Base-by-base conservation (phyloP, 1,139 yeast genomes). In the Saccharomyces hybrid region DNA sequence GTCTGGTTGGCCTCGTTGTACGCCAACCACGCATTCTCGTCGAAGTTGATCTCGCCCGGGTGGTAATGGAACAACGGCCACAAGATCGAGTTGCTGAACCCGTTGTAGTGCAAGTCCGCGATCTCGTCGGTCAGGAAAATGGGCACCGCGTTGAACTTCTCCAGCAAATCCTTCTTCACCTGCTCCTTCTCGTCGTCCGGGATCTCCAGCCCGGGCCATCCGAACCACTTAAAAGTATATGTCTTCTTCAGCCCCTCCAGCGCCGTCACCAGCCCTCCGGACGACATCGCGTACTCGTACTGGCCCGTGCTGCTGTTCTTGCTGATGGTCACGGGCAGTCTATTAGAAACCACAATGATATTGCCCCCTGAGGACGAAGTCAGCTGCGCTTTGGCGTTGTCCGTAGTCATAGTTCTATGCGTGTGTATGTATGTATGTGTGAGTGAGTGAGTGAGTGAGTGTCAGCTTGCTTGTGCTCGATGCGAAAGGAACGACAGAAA, bases 41-140 rank as follows among this genome's bases (percentile, higher is more conserved):
- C 99, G 69, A 95, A 95, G 69, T 88, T 90, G 88, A 95, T 95
- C 73, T 95, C 99, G 58, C 99, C 99, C 0, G 99, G 99, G 69
- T 95, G 99, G 72, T 95, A 95, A 71, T 95, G 99, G 75, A 95
- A 95, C 58, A 95, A 74, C 1, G 99, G 99, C 99, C 99, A 95
- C 60, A 95, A 75, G 60, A 95, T 95, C 34, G 84, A 79, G 72
- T 93, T 95, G 57, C 91, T 83, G 71, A 95, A 95, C 49, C 99
- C 99, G 70, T 95, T 95, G 74, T 95, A 95, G 73, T 93, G 98
- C 63, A 93, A 77, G 65, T 93, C 99, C 1, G 99, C 98, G 62
- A 93, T 78, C 59, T 86, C 88, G 66, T 93, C 98, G 60, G 83
- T 79, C 57, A 95, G 71, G 73, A 86, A 95, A 52, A 95, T 86